Evolutionary conservation across 768 basidiomycete species (phyloP), one percentile per base, ranked within the genome.

Genomic region (Lactifluus piperatus): DNA sequence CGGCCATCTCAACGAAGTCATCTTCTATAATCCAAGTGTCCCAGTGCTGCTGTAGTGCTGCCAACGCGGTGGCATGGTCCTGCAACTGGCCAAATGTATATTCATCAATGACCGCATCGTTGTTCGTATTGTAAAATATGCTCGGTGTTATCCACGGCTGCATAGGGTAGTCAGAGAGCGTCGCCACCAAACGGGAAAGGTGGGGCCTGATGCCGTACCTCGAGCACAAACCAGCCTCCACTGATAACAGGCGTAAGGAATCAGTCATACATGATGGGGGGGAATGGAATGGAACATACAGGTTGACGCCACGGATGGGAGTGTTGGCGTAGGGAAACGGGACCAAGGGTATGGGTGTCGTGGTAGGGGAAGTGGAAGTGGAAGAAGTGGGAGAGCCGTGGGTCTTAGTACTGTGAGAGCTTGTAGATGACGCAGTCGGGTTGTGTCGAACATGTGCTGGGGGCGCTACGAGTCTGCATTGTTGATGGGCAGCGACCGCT

Each of bases 141-240:
- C 83, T 85, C 1, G 87, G 87, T 2, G 85, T 88, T 56, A 89
- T 88, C 87, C 87, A 88, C 32, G 86, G 85, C 83, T 87, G 58
- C 13, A 55, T 41, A 41, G 18, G 34, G 44, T 45, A 52, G 41
- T 9, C 50, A 37, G 34, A 30, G 47, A 49, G 24, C 11, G 29
- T 22, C 34, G 32, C n/a, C 4, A 45, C n/a, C 26, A 22, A 9
- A 24, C 26, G 14, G 29, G 24, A 51, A 37, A 37, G 2, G 4
- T 24, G 43, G 13, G 34, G 51, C 20, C 13, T 14, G 18, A 50
- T 10, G 47, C 71, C 45, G 13, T 48, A 79, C 81, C 73, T 84
- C 83, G 2, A 84, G 70, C 16, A 84, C 80, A 58, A 84, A 77
- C 83, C 83, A 84, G 1, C 82, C 82, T 16, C 82, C 82, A 29